phyloP scores from a whole-genome alignment of 768 basidiomycete species.

The Lentinula guzmanii region DNA sequence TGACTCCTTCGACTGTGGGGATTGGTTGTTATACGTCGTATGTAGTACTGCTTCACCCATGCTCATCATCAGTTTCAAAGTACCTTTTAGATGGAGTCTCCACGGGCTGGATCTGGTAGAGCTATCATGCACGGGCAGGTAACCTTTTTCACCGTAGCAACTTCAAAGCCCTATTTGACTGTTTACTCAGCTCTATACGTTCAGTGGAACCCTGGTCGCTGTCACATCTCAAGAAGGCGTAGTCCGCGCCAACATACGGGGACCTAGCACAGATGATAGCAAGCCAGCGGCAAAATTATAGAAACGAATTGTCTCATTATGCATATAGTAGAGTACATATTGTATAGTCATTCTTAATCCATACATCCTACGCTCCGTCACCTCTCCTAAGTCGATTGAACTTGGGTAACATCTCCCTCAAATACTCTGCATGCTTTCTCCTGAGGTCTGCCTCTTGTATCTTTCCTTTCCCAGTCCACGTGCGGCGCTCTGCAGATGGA shows the following conservation, averaged over 20 bases:
- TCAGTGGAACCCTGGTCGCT: conserved; percentile 60
- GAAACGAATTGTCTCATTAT: neutral
- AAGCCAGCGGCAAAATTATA: conserved; percentile 30
- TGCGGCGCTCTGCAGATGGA: conserved; percentile 61
- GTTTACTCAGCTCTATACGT: conserved; percentile 56
- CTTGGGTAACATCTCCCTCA: conserved; percentile 87
- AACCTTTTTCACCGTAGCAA: conserved; percentile 14
- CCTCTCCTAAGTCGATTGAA: conserved; percentile 66
- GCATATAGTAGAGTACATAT: neutral
- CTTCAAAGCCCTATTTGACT: neutral
- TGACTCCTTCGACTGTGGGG: conserved; percentile 69
- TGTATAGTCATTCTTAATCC: neutral
- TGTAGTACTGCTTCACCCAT: conserved; percentile 16
- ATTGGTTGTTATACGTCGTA: conserved; percentile 78
- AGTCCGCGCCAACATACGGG: conserved; percentile 51
- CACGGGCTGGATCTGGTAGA: conserved; percentile 59
- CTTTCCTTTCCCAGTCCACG: conserved; percentile 82
- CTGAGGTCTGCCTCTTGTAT: conserved; percentile 80
- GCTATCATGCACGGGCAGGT: conserved; percentile 70
- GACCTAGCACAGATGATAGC: conserved; percentile 21
- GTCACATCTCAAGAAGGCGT: conserved; percentile 79
- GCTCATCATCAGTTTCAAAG: neutral
- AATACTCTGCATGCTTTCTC: conserved; percentile 85
- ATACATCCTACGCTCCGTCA: neutral
- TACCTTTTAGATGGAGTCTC: conserved; percentile 51